These are phyloP conservation scores for Saposhnikovia divaricata DNA, from an alignment of 129 eudicot genomes.

Conservation along the genomic window DNA sequence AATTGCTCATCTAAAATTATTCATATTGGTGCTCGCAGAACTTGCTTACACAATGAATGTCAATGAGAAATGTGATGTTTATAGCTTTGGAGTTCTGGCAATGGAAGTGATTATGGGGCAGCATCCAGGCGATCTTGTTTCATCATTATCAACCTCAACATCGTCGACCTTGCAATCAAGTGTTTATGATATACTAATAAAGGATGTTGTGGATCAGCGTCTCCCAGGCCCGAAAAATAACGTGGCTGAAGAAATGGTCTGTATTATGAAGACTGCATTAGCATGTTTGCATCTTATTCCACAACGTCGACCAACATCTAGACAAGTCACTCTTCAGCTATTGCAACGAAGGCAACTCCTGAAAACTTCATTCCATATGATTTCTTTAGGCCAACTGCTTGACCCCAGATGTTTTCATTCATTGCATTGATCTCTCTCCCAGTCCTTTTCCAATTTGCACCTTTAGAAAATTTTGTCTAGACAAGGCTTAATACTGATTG, in stretches of 20 bases:
- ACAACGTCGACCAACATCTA: background rate
- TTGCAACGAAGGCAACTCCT: background rate
- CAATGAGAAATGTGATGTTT: constrained; percentile 10
- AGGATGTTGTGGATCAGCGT: background rate
- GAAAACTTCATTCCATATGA: background rate
- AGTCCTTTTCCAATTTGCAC: background rate
- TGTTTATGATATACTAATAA: background rate
- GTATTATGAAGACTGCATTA: background rate
- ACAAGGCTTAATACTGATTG: background rate
- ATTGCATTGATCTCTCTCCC: background rate
- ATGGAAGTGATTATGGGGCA: constrained; percentile 9
- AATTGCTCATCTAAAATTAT: background rate
- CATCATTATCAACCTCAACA: background rate
- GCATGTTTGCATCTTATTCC: constrained; percentile 2
- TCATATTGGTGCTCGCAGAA: background rate
- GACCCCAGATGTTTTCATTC: background rate
- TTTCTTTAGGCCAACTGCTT: constrained; percentile 5
- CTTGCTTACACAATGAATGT: constrained; percentile 9
- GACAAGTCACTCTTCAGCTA: constrained; percentile 3
- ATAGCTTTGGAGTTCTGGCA: constrained; percentile 15
- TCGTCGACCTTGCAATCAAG: background rate
- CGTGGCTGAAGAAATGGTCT: background rate
- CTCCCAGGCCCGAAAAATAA: background rate
- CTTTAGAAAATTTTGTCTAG: background rate
- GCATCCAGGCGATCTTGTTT: constrained; percentile 9